Percentiles rank a stretch among this genome's conserved stretches.
Evolutionary conservation across 176 grass and related monocot genomes (phyloP).

Genomic region (Typha latifolia): DNA sequence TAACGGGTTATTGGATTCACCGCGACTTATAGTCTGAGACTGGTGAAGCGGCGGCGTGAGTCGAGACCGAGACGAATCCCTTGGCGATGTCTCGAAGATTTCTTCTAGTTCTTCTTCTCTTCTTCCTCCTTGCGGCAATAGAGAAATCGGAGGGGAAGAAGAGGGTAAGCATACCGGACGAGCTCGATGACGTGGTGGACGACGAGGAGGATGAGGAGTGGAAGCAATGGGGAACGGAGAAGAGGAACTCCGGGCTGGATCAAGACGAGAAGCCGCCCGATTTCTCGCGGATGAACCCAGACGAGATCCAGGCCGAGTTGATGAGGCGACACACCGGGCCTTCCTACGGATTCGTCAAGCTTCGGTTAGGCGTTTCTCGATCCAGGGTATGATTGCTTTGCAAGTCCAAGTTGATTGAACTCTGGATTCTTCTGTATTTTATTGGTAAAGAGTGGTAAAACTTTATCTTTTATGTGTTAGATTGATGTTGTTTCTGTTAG

Average conservation of each 20-base stretch:
- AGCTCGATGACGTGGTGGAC: slow-evolving; percentile 73
- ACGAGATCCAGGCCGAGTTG: slow-evolving; percentile 64
- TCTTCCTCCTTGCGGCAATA: slow-evolving; percentile 1
- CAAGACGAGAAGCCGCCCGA: slow-evolving; percentile 36
- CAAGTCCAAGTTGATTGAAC: neutral
- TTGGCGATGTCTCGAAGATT: neutral
- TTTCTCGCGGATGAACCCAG: slow-evolving; percentile 60
- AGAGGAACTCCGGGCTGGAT: neutral
- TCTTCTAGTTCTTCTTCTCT: slow-evolving; percentile 6
- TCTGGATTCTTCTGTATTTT: neutral
- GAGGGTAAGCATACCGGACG: slow-evolving; percentile 56
- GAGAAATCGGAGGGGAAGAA: slow-evolving; percentile 22
- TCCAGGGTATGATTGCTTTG: slow-evolving; percentile 28
- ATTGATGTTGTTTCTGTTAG: neutral
- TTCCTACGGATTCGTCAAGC: slow-evolving; percentile 85
- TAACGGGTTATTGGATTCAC: too few species aligned
- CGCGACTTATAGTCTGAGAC: too few species aligned
- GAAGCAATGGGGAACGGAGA: slow-evolving; percentile 44
- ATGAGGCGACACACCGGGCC: slow-evolving; percentile 53
- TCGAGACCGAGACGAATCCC: neutral
- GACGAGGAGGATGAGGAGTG: slow-evolving; percentile 83
- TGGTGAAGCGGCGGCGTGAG: too few species aligned
- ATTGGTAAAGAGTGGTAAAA: neutral
- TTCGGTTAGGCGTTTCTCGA: slow-evolving; percentile 41
- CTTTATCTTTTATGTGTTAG: neutral